These are phyloP conservation scores for Xylariaceae sp. DNA, from an alignment of 2,329 filamentous ascomycete genomes.

Conservation along the genomic window DNA sequence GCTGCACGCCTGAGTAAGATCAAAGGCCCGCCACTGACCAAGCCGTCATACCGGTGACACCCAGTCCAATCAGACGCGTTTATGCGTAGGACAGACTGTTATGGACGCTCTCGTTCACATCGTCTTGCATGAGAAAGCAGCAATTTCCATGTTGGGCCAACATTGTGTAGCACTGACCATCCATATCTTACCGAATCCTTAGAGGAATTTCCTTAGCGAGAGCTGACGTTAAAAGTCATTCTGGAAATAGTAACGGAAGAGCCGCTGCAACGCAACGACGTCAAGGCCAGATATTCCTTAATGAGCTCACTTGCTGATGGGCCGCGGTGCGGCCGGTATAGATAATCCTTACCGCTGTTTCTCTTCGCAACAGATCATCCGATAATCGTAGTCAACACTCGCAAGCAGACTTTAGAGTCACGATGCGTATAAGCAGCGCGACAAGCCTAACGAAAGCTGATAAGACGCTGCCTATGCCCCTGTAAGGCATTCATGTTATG, in stretches of 20 bases:
- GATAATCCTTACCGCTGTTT: constrained; percentile 18
- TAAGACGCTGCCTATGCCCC: not conserved
- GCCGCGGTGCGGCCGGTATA: not conserved
- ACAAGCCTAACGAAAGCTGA: not conserved
- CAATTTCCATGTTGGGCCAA: not conserved
- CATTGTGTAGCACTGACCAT: not conserved
- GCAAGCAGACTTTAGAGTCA: constrained; percentile 19
- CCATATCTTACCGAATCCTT: not conserved
- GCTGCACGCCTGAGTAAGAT: constrained; percentile 35
- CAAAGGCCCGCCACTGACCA: constrained; percentile 7
- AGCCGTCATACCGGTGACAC: constrained; percentile 18
- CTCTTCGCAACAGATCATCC: not conserved
- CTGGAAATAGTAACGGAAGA: not conserved
- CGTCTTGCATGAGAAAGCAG: not conserved
- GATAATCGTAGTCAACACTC: not conserved
- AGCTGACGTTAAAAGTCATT: not conserved
- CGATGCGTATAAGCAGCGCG: not conserved
- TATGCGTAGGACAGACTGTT: not conserved
- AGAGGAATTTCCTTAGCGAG: not conserved
- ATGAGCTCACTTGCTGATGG: not conserved
- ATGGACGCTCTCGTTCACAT: not conserved
- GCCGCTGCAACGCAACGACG: not conserved
- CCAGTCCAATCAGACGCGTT: constrained; percentile 16
- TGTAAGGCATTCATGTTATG: not conserved
- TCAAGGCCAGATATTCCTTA: not conserved